These are phyloP conservation scores for Achaetomiella virescens DNA, from an alignment of 495 filamentous ascomycete species.

Conservation along the genomic window DNA sequence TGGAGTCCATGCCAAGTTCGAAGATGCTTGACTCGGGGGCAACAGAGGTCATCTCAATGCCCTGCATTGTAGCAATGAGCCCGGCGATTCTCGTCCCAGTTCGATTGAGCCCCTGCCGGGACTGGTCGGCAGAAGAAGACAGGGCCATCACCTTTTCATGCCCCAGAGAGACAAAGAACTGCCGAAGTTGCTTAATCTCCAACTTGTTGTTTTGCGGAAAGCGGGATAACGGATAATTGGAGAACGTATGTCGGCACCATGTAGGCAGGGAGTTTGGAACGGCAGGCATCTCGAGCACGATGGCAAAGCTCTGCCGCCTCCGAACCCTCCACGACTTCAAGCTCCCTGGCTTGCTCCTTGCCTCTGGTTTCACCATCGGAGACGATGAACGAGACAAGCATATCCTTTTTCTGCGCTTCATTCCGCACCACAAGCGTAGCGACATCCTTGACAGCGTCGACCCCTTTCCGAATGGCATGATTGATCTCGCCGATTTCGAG, in stretches of 20 bases:
- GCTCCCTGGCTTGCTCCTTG: not conserved
- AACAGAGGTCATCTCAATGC: conserved; percentile 39
- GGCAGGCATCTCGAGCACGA: conserved; percentile 47
- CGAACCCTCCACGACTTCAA: conserved; percentile 28
- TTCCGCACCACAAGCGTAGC: conserved; percentile 55
- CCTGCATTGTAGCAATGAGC: conserved; percentile 47
- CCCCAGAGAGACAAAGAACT: conserved; percentile 52
- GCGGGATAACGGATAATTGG: conserved; percentile 54
- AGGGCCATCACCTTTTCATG: conserved; percentile 47
- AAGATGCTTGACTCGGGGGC: conserved; percentile 59
- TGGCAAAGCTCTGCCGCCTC: conserved; percentile 21
- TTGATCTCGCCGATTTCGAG: conserved; percentile 76
- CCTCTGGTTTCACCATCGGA: conserved; percentile 3
- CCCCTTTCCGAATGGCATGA: conserved; percentile 50
- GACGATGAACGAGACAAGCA: conserved; percentile 66
- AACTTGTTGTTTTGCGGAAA: conserved; percentile 72
- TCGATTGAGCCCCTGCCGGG: conserved; percentile 22
- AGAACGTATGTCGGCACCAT: conserved; percentile 75
- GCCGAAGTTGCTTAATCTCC: conserved; percentile 55
- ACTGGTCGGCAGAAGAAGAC: not conserved
- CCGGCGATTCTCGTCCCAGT: conserved; percentile 43
- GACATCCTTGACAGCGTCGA: conserved; percentile 46
- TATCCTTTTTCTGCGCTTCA: conserved; percentile 57
- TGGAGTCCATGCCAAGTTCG: conserved; percentile 76
- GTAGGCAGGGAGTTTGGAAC: conserved; percentile 56